phyloP scores from a whole-genome alignment of 1,139 yeast genomes.

The Candida sanyaensis region DNA sequence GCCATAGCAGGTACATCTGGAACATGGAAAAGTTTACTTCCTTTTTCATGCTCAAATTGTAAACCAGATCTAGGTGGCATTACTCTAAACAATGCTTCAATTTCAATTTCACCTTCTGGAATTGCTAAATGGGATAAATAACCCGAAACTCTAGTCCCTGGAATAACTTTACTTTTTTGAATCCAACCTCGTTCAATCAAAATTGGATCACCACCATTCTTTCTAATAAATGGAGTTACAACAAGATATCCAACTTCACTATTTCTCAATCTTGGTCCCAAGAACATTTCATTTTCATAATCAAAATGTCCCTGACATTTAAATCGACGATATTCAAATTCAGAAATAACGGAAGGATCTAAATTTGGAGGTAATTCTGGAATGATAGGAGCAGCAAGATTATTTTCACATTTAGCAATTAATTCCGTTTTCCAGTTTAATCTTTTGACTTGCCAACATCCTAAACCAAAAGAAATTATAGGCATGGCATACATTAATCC shows the following conservation, averaged over 20 bases:
- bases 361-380: slow-evolving; percentile 62
- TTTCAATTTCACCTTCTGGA: slow-evolving; percentile 73
- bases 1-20: slow-evolving; percentile 87
- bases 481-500: slow-evolving; percentile 83
- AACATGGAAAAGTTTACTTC: slow-evolving; percentile 63
- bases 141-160: slow-evolving; percentile 51
- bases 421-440: slow-evolving; percentile 86
- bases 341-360: slow-evolving; percentile 55
- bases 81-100: slow-evolving; percentile 71
- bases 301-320: slow-evolving; percentile 73
- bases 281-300: slow-evolving; percentile 84
- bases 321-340: slow-evolving; percentile 82
- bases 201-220: slow-evolving; percentile 69
- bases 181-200: slow-evolving; percentile 95
- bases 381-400: slow-evolving; percentile 71
- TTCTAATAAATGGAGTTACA: slow-evolving; percentile 78
- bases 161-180: slow-evolving; percentile 68
- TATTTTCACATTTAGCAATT: slow-evolving; percentile 79
- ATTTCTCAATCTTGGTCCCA: slow-evolving; percentile 83
- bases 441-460: slow-evolving; percentile 91
- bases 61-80: slow-evolving; percentile 71
- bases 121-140: slow-evolving; percentile 63
- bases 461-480: slow-evolving; percentile 77
- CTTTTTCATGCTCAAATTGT: slow-evolving; percentile 74
- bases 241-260: slow-evolving; percentile 79